phyloP scores from a whole-genome alignment of 192 early-diverging fungal genomes.

The Gigaspora rosea region DNA sequence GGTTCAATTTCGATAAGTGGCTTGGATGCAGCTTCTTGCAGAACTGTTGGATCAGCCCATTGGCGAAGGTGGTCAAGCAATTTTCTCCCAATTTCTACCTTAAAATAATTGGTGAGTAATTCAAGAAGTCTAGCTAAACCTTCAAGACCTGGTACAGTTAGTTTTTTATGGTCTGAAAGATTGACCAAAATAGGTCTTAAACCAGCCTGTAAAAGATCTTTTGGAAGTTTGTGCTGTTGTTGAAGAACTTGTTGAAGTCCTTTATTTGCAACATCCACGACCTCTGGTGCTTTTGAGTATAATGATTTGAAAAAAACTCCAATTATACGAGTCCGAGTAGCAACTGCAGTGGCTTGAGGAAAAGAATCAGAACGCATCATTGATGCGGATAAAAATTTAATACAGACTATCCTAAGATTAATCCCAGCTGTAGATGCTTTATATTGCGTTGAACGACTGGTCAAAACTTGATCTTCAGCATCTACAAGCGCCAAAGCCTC shows the following conservation, averaged over 20 bases:
- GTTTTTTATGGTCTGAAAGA: slow-evolving; percentile 89
- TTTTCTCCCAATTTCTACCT: slow-evolving; percentile 97
- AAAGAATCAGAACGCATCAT: slow-evolving; percentile 89
- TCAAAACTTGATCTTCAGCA: slow-evolving; percentile 95
- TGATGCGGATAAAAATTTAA: slow-evolving; percentile 91
- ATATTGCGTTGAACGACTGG: slow-evolving; percentile 77
- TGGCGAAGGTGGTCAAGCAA: slow-evolving; percentile 92
- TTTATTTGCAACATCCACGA: slow-evolving; percentile 92
- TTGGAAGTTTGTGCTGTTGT: slow-evolving; percentile 87
- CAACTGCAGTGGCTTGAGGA: slow-evolving; percentile 62
- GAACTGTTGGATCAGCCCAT: slow-evolving; percentile 86
- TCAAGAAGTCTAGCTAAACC: slow-evolving; percentile 91
- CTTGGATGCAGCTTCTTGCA: slow-evolving; percentile 79
- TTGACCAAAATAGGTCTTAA: slow-evolving; percentile 94
- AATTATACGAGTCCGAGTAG: slow-evolving; percentile 86
- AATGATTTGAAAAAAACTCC: slow-evolving; percentile 99
- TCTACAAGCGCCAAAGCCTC: slow-evolving; percentile 94
- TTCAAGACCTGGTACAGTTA: slow-evolving; percentile 92
- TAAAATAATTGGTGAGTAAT: slow-evolving; percentile 97
- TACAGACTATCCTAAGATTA: slow-evolving; percentile 93
- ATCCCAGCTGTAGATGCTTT: slow-evolving; percentile 81
- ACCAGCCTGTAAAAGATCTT: slow-evolving; percentile 94
- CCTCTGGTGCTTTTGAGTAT: slow-evolving; percentile 91
- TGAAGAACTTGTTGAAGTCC: slow-evolving; percentile 81
- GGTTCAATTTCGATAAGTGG: slow-evolving; percentile 89